Evolutionary conservation across 805 yeast species (phyloP).

Genomic region (Kodamaea laetipori): DNA sequence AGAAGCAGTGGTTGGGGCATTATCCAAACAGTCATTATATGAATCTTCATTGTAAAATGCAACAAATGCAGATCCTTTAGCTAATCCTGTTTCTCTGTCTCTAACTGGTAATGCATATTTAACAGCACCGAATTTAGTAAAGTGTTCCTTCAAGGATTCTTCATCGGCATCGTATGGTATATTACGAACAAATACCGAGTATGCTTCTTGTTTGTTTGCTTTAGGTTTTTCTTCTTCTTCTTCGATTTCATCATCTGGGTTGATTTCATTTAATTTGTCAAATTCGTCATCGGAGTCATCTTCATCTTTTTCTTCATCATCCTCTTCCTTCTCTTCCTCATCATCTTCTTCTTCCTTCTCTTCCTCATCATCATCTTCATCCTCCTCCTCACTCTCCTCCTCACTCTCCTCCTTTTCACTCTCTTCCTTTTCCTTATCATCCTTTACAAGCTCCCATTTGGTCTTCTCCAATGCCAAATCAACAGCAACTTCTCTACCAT

Average conservation of each 20-base stretch:
- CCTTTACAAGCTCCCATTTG: conserved; percentile 69
- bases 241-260: conserved; percentile 37
- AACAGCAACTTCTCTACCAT: conserved; percentile 90
- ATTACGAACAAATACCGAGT: conserved; percentile 83
- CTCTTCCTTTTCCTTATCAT: conserved; percentile 34
- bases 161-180: conserved; percentile 92
- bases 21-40: conserved; percentile 65
- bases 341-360: conserved; percentile 43
- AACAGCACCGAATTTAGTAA: conserved; percentile 79
- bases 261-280: conserved; percentile 35
- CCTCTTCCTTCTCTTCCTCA: conserved; percentile 38
- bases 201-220: conserved; percentile 65
- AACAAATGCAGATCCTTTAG: conserved; percentile 94
- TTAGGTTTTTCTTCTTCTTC: conserved; percentile 35
- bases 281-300: conserved; percentile 35
- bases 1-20: conserved; percentile 72
- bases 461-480: conserved; percentile 90
- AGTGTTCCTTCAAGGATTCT: conserved; percentile 77
- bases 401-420: conserved; percentile 43
- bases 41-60: conserved; percentile 70
- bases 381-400: conserved; percentile 42
- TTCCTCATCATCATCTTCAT: conserved; percentile 37
- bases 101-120: conserved; percentile 92
- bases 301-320: conserved; percentile 37
- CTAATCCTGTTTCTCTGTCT: conserved; percentile 81